Conservation (phyloP, 2,329 filamentous ascomycete genomes). For the Clonostachys sp. region DNA sequence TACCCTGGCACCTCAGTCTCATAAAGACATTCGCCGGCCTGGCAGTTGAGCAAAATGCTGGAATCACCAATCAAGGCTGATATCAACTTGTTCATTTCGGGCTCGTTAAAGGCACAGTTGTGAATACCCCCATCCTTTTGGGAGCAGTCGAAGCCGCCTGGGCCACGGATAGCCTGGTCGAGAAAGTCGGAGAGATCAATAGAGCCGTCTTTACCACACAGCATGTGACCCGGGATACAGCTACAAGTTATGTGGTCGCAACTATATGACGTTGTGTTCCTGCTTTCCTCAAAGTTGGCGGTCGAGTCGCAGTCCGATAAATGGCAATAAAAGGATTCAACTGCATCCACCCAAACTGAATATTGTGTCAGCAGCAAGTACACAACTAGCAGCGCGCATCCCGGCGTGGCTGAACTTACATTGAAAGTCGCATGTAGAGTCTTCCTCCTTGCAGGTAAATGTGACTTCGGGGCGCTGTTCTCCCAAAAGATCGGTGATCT, state of each 20-base stretch:
- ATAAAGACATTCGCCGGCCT: slow-evolving; percentile 88
- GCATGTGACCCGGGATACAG: slow-evolving; percentile 87
- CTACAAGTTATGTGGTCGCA: slow-evolving; percentile 83
- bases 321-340: slow-evolving; percentile 94
- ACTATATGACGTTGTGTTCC: slow-evolving; percentile 79
- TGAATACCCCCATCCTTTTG: slow-evolving; percentile 59
- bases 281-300: slow-evolving; percentile 61
- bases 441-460: slow-evolving; percentile 78
- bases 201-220: slow-evolving; percentile 87
- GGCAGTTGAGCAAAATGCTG: slow-evolving; percentile 79
- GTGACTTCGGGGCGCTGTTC: slow-evolving; percentile 88
- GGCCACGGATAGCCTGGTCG: slow-evolving; percentile 75
- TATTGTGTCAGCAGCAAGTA: slow-evolving; percentile 4
- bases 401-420: slow-evolving; percentile 49
- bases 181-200: slow-evolving; percentile 92
- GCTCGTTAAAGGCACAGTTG: slow-evolving; percentile 81
- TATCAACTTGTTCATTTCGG: slow-evolving; percentile 88
- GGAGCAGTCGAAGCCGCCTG: slow-evolving; percentile 75
- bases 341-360: slow-evolving; percentile 86
- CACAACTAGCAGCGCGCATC: background rate
- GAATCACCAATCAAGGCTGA: slow-evolving; percentile 84
- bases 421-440: slow-evolving; percentile 85
- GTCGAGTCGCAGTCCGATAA: slow-evolving; percentile 75
- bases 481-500: slow-evolving; percentile 84
- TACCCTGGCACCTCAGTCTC: slow-evolving; percentile 92